A percentile compares a stretch with the other conserved stretches of the same genome.
Evolutionary conservation across 306 rosid species (phyloP).

Genomic region (Delonix regia): DNA sequence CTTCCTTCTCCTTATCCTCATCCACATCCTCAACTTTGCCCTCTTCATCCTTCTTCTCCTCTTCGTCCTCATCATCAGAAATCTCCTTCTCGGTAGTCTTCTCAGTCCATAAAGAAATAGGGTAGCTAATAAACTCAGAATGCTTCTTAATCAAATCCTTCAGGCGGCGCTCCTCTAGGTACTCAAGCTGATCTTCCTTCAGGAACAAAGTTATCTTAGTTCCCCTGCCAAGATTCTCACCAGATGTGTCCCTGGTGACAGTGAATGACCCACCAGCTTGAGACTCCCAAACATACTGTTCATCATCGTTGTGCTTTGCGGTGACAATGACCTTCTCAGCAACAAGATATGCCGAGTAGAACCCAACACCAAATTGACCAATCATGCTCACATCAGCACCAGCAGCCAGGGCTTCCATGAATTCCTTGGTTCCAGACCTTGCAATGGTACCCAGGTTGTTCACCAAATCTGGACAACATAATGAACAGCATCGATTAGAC

Average conservation of each 20-base stretch:
- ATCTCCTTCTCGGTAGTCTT: conserved; percentile 91
- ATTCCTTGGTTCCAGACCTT: conserved; percentile 96
- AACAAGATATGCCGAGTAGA: conserved; percentile 91
- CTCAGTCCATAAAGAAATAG: conserved; percentile 92
- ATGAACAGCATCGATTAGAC: background rate
- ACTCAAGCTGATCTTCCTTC: conserved; percentile 97
- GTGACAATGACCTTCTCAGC: conserved; percentile 91
- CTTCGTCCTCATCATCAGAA: conserved; percentile 93
- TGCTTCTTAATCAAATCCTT: conserved; percentile 95
- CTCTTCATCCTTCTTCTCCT: conserved; percentile 52
- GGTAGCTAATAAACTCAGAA: conserved; percentile 96
- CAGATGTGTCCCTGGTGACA: conserved; percentile 78
- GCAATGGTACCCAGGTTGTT: conserved; percentile 98
- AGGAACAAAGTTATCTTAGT: conserved; percentile 75
- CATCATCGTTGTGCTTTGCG: conserved; percentile 92
- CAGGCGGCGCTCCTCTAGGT: conserved; percentile 85
- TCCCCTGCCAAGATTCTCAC: conserved; percentile 87
- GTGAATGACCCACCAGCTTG: conserved; percentile 98
- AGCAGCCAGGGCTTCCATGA: conserved; percentile 97
- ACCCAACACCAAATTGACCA: conserved; percentile 98
- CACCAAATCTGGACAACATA: conserved; percentile 71
- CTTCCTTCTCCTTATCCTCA: conserved; percentile 87
- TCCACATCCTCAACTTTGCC: conserved; percentile 91
- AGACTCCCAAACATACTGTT: conserved; percentile 95
- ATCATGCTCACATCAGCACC: conserved; percentile 99